Evolutionary conservation across 495 filamentous ascomycete genomes (phyloP).

Genomic region (Parathielavia hyrcaniae): DNA sequence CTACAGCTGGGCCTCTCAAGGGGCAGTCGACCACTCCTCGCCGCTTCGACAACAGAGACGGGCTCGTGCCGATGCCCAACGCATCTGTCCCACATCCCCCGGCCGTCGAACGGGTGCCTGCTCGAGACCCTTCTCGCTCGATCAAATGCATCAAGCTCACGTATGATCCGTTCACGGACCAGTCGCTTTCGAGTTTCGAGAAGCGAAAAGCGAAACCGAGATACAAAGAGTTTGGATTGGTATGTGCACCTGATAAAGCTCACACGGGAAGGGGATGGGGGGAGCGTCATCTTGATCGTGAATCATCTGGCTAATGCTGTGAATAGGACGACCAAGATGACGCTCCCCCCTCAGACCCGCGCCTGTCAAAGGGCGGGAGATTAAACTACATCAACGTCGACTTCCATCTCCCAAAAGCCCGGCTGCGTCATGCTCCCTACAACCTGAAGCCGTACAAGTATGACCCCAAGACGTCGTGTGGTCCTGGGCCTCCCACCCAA

Average conservation of each 20-base stretch:
- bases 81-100: slow-evolving; percentile 41
- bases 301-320: slow-evolving; percentile 46
- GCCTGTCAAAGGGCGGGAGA: slow-evolving; percentile 55
- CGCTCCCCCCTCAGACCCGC: slow-evolving; percentile 66
- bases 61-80: slow-evolving; percentile 19
- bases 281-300: slow-evolving; percentile 53
- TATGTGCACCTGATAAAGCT: slow-evolving; percentile 47
- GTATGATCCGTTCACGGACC: slow-evolving; percentile 61
- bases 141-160: slow-evolving; percentile 62
- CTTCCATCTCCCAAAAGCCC: slow-evolving; percentile 66
- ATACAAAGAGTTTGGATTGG: slow-evolving; percentile 65
- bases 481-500: slow-evolving; percentile 80
- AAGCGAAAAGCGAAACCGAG: slow-evolving; percentile 61
- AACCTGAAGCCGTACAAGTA: slow-evolving; percentile 68
- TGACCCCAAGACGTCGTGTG: slow-evolving; percentile 72
- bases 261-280: slow-evolving; percentile 36
- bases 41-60: slow-evolving; percentile 28
- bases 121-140: slow-evolving; percentile 54
- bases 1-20: slow-evolving; percentile 32
- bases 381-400: slow-evolving; percentile 55
- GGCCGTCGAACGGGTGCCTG: slow-evolving; percentile 49
- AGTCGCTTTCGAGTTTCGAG: slow-evolving; percentile 52
- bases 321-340: slow-evolving; percentile 55
- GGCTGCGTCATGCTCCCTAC: slow-evolving; percentile 71
- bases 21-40: slow-evolving; percentile 34